Percentiles rank a stretch among this genome's conserved stretches.
phyloP scores from a whole-genome alignment of 257 asterid genomes.

The Nicotiana noctiflora region DNA sequence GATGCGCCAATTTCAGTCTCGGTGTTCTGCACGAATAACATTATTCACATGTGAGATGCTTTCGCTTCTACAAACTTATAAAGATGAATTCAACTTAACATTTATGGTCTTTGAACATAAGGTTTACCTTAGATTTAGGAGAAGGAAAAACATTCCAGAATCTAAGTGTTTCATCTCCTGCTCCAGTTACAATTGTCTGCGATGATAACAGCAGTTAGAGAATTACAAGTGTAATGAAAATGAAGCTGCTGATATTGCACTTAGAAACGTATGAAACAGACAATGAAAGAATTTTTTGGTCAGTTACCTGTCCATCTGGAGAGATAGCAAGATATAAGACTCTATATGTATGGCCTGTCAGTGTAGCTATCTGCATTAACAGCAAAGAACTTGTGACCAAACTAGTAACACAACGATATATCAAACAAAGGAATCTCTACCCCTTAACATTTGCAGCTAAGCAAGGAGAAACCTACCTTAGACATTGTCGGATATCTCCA shows the following conservation, averaged over 20 bases:
- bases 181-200: slow-evolving; percentile 97
- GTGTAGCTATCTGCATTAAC: slow-evolving; percentile 77
- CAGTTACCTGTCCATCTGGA: slow-evolving; percentile 92
- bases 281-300: background rate
- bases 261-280: background rate
- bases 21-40: slow-evolving; percentile 49
- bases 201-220: background rate
- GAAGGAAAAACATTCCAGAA: slow-evolving; percentile 97
- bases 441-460: background rate
- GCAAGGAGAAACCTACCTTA: slow-evolving; percentile 40
- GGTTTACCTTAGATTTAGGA: slow-evolving; percentile 77
- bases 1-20: slow-evolving; percentile 91
- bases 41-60: slow-evolving; percentile 11
- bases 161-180: slow-evolving; percentile 95
- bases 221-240: background rate
- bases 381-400: background rate
- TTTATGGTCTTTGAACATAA: background rate
- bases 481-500: slow-evolving; percentile 97
- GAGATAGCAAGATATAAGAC: slow-evolving; percentile 94
- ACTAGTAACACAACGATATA: background rate
- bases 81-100: background rate
- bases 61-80: background rate
- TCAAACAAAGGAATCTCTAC: background rate
- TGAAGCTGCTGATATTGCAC: background rate
- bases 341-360: slow-evolving; percentile 85